These are phyloP conservation scores for Candida alai DNA, from an alignment of 805 yeast genomes.

Conservation along the genomic window DNA sequence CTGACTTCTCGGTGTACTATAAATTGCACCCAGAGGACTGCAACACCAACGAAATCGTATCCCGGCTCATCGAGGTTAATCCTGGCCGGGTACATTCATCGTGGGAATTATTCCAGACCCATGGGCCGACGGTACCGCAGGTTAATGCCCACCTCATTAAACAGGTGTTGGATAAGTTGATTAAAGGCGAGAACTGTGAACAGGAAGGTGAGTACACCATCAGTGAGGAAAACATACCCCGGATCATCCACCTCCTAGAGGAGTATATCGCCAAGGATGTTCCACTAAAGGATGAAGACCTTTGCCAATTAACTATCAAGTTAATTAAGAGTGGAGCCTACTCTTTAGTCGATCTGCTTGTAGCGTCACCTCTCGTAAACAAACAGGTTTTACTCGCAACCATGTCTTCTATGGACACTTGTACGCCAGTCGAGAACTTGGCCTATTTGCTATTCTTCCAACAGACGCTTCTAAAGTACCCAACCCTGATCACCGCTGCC, in stretches of 20 bases:
- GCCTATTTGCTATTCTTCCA: constrained; percentile 13
- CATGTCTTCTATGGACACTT: not conserved
- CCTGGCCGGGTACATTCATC: constrained; percentile 53
- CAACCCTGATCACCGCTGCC: constrained; percentile 12
- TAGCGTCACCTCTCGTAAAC: no score
- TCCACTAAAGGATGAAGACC: constrained; percentile 1
- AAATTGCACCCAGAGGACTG: constrained; percentile 16
- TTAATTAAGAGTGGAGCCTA: constrained; percentile 4
- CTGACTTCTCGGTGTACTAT: constrained; percentile 27
- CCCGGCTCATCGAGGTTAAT: constrained; percentile 35
- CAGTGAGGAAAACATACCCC: constrained; percentile 1
- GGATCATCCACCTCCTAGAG: not conserved
- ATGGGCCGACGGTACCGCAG: constrained; percentile 17
- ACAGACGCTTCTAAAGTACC: constrained; percentile 11
- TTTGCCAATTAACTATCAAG: not conserved
- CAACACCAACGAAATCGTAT: constrained; percentile 13
- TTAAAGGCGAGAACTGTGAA: constrained; percentile 10
- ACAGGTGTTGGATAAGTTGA: constrained; percentile 5
- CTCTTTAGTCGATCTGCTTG: not conserved
- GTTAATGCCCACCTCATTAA: constrained; percentile 5
- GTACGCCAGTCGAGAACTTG: not conserved
- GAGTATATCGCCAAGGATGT: constrained; percentile 4
- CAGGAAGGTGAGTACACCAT: constrained; percentile 8
- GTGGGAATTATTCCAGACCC: constrained; percentile 37
- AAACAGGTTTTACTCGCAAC: not conserved